phyloP scores from a whole-genome alignment of 306 rosid genomes.

The Pyrus betulifolia region DNA sequence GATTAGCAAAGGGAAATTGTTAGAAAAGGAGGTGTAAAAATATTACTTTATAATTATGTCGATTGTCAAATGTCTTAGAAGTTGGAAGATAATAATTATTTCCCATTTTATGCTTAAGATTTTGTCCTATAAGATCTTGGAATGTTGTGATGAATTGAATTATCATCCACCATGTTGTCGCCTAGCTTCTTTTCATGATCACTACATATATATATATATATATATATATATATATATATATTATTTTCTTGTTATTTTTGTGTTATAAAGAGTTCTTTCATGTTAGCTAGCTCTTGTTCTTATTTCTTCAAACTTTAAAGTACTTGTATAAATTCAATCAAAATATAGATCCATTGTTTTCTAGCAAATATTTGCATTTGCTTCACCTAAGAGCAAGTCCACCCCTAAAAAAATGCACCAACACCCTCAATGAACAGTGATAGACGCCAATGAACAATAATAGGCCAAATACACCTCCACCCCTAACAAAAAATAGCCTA shows the following conservation, averaged over 20 bases:
- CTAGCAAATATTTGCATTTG: not conserved
- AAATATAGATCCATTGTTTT: not conserved
- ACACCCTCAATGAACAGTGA: too few relatives aligned
- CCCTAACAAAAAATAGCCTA: too few relatives aligned
- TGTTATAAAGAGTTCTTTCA: not conserved
- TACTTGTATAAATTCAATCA: not conserved
- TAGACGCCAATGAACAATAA: too few relatives aligned
- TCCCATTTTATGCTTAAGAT: not conserved
- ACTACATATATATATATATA: not conserved
- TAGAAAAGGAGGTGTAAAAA: conserved; percentile 10
- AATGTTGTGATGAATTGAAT: not conserved
- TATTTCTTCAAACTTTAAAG: not conserved
- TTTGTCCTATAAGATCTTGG: not conserved
- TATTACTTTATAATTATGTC: conserved; percentile 1
- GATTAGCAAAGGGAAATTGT: conserved; percentile 6
- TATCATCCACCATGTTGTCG: not conserved
- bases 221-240: too few relatives aligned
- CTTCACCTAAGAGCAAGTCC: not conserved
- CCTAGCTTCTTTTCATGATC: not conserved
- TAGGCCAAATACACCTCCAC: too few relatives aligned
- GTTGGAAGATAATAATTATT: conserved; percentile 2
- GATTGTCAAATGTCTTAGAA: not conserved
- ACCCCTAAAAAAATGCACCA: too few relatives aligned
- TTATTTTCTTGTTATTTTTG: not conserved
- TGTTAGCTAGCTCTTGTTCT: not conserved